A percentile compares a stretch with the other conserved stretches of the same genome.
These are phyloP conservation scores for Podila clonocystis DNA, from an alignment of 192 early-diverging fungal species.

Conservation along the genomic window DNA sequence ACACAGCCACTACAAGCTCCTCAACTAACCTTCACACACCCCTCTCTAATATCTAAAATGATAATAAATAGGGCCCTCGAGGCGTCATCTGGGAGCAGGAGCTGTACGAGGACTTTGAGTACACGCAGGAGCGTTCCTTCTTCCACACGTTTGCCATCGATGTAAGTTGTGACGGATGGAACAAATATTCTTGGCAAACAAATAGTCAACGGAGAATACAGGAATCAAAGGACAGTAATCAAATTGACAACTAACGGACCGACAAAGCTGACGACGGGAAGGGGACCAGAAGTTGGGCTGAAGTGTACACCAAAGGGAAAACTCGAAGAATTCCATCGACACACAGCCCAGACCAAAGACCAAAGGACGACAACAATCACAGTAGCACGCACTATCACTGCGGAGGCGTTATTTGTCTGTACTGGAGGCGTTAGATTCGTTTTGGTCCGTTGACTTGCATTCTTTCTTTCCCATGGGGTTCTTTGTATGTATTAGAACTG, in stretches of 20 bases:
- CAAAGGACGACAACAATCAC: too few relatives aligned
- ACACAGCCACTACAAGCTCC: not conserved
- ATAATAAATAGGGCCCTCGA: slow-evolving; percentile 47
- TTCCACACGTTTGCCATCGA: slow-evolving; percentile 80
- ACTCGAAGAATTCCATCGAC: not conserved
- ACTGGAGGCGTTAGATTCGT: too few relatives aligned
- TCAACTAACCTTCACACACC: not conserved
- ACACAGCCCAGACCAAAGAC: slow-evolving; percentile 1
- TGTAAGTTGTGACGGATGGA: slow-evolving; percentile 41
- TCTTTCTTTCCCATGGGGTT: not conserved
- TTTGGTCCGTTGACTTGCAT: not conserved
- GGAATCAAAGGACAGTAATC: too few relatives aligned
- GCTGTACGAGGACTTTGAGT: slow-evolving; percentile 77
- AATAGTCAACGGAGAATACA: too few relatives aligned
- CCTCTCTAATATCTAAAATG: not conserved
- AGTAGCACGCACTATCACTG: too few relatives aligned
- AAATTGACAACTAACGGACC: too few relatives aligned
- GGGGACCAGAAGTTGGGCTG: not conserved
- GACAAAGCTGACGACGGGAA: not conserved
- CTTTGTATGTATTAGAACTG: slow-evolving; percentile 54
- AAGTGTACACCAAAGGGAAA: not conserved
- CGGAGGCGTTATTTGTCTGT: too few relatives aligned
- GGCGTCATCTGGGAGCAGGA: slow-evolving; percentile 87
- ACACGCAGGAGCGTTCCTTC: slow-evolving; percentile 66
- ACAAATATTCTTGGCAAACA: too few relatives aligned